Evolutionary conservation across 352 stramenopile species (phyloP).

Genomic region (Globisporangium carolinianum): DNA sequence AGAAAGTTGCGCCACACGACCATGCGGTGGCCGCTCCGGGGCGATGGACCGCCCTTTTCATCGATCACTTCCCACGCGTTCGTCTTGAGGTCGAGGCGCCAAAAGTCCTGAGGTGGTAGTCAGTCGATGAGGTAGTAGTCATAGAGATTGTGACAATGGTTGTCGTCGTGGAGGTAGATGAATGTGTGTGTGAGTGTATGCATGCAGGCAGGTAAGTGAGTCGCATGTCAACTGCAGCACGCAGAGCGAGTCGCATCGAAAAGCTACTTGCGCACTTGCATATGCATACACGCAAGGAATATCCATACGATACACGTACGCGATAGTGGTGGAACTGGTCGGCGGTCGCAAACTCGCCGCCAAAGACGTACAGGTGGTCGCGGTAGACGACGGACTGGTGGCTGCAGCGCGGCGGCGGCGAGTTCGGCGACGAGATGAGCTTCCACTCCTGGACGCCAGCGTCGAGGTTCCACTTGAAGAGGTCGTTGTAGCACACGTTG

Average conservation of each 20-base stretch:
- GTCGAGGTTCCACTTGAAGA: constrained; percentile 92
- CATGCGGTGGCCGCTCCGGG: constrained; percentile 90
- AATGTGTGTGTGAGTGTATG: too few relatives aligned
- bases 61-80: constrained; percentile 93
- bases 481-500: constrained; percentile 95
- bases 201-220: neutral
- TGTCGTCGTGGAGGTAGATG: too few relatives aligned
- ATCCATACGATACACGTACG: constrained; percentile 16
- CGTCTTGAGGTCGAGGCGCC: constrained; percentile 90
- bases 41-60: constrained; percentile 71
- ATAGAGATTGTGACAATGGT: neutral
- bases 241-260: too few relatives aligned
- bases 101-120: constrained; percentile 60
- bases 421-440: constrained; percentile 83
- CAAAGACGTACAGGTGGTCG: constrained; percentile 96
- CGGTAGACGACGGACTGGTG: constrained; percentile 94
- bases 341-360: constrained; percentile 93
- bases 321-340: constrained; percentile 98
- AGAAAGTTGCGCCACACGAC: constrained; percentile 94
- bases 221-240: neutral
- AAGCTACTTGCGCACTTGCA: too few relatives aligned
- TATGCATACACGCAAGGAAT: too few relatives aligned
- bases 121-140: too few relatives aligned
- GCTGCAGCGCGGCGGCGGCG: constrained; percentile 89
- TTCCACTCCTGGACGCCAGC: constrained; percentile 66